Evolutionary conservation across 2,329 filamentous ascomycete species (phyloP).

Genomic region (Scleromitrula shiraiana): DNA sequence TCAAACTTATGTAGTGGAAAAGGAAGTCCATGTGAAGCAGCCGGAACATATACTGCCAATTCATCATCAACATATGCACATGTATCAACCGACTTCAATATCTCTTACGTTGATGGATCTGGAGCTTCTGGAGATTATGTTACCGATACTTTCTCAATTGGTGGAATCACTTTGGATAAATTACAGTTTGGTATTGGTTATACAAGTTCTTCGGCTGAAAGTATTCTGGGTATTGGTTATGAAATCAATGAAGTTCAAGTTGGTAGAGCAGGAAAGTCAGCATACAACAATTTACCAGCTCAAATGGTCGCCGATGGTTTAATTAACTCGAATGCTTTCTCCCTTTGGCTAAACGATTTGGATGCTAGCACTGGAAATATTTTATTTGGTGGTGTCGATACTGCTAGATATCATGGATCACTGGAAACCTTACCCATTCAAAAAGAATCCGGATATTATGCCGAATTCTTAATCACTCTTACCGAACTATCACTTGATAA

Average conservation of each 20-base stretch:
- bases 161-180: constrained; percentile 41
- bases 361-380: constrained; percentile 57
- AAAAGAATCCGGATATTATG: constrained; percentile 40
- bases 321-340: constrained; percentile 62
- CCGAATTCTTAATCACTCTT: constrained; percentile 62
- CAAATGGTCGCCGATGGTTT: constrained; percentile 52
- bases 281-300: constrained; percentile 63
- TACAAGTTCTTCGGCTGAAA: constrained; percentile 50
- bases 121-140: constrained; percentile 73
- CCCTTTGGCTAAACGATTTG: constrained; percentile 68
- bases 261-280: constrained; percentile 40
- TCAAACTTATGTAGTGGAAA: constrained; percentile 50
- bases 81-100: constrained; percentile 72
- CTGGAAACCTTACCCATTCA: constrained; percentile 63
- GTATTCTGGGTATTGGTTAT: constrained; percentile 84
- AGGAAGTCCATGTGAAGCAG: constrained; percentile 45
- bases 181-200: constrained; percentile 73
- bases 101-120: constrained; percentile 77
- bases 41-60: constrained; percentile 63
- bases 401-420: constrained; percentile 51
- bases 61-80: constrained; percentile 69
- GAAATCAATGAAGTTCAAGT: constrained; percentile 68
- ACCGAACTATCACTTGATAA: constrained; percentile 46
- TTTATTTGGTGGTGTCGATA: constrained; percentile 69
- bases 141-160: constrained; percentile 61